Evolutionary conservation across 805 yeast species (phyloP).

Genomic region (Ogataea allantospora): DNA sequence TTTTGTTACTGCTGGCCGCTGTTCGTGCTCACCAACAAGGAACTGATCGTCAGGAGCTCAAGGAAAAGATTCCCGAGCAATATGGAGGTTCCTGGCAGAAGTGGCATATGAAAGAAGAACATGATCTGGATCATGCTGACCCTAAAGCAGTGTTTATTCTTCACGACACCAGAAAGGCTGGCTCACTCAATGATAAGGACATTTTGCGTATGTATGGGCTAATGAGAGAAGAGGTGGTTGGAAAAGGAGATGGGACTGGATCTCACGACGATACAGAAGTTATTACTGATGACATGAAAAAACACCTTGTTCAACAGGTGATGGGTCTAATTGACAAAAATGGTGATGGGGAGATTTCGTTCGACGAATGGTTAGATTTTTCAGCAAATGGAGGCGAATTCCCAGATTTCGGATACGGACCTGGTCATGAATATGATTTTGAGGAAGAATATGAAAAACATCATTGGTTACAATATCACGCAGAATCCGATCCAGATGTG

Average conservation of each 20-base stretch:
- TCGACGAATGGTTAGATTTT: conserved; percentile 70
- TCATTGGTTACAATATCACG: conserved; percentile 85
- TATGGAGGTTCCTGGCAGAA: conserved; percentile 65
- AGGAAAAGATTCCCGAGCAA: conserved; percentile 46
- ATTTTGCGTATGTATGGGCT: conserved; percentile 82
- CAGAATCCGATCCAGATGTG: conserved; percentile 79
- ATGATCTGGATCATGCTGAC: conserved; percentile 71
- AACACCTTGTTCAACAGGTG: conserved; percentile 54
- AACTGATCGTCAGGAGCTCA: conserved; percentile 27
- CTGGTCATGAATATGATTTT: conserved; percentile 84
- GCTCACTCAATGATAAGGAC: conserved; percentile 56
- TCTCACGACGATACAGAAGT: conserved; percentile 63
- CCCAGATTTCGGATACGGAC: conserved; percentile 92
- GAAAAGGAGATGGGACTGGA: conserved; percentile 91
- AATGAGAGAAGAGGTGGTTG: conserved; percentile 66
- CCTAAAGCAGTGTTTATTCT: conserved; percentile 72
- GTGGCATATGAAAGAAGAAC: conserved; percentile 92
- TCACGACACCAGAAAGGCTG: conserved; percentile 69
- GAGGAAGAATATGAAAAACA: conserved; percentile 92
- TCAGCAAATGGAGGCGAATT: conserved; percentile 62
- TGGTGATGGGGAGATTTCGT: conserved; percentile 59
- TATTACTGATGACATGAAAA: conserved; percentile 53
- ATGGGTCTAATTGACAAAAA: conserved; percentile 63
- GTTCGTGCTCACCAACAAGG: conserved; percentile 11
- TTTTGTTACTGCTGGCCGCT: neutral